Evolutionary conservation across 2,329 filamentous ascomycete species (phyloP), one percentile per base, ranked within the genome.

Genomic region (Knufia fluminis): DNA sequence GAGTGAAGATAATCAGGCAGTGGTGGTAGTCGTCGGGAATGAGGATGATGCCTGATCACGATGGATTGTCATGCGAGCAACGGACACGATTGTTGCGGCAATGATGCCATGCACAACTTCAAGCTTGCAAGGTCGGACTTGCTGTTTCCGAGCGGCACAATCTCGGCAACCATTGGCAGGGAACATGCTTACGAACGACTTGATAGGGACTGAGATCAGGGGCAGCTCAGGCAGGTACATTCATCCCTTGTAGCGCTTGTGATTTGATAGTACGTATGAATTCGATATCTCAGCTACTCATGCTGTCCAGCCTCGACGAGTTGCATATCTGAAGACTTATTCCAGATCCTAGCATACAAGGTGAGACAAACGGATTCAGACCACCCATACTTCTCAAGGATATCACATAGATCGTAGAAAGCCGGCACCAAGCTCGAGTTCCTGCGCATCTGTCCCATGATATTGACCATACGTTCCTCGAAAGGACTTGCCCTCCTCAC

Each of bases 31-130:
- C 20, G 9, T 23, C 24, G 14, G 17, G 22, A 3, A 20, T 36
- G 36, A 46, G 12, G 31, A 12, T 46, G 43, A 46, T 46, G 31
- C 31, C 31, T 36, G 43, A 23, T 36, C 43, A 46, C 43, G 32
- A 32, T 36, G 43, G 20, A n/a, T 24, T 35, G 43, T 46, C 43
- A 36, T 36, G 43, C 43, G 32, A 46, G 24, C 20, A 9, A 26
- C 20, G 20, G 17, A 14, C 20, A 10, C 14, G 22, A 17, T 3
- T 19, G 9, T 19, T 22, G 19, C 40, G 26, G 8, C 33, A 36
- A 36, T 42, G 40, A 42, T 42, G 20, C 19, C 20, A 42, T 42
- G 17, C 36, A 40, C 16, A 14, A 14, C 28, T 14, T 7, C 28
- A 31, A 31, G 28, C 28, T 31, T 31, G 7, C 7, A 31, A 31